phyloP scores from a whole-genome alignment of 2,329 filamentous ascomycete species.

The Penicillium sp. region DNA sequence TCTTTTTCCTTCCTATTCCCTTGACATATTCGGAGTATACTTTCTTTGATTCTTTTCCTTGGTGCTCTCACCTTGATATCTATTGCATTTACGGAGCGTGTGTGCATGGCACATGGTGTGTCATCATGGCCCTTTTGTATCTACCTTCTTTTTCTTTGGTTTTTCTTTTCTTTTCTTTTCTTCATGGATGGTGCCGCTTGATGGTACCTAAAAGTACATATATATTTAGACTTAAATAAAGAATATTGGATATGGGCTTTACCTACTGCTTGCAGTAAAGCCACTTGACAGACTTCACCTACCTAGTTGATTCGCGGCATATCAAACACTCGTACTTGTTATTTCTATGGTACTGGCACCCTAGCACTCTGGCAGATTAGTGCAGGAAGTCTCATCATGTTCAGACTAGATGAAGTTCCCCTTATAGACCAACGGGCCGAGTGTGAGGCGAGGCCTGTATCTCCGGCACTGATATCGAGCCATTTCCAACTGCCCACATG shows the following conservation, averaged over 20 bases:
- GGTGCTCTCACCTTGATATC: constrained; percentile 10
- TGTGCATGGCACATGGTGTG: constrained; percentile 9
- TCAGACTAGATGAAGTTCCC: no score
- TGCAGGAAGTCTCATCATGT: no score
- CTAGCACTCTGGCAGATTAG: no score
- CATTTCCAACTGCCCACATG: no score
- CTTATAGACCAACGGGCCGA: no score
- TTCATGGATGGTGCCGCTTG: not conserved
- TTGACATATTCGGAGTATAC: not conserved
- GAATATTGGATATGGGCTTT: not conserved
- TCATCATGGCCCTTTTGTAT: constrained; percentile 8
- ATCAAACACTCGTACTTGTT: no score
- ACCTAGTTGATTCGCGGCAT: no score
- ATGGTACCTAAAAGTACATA: not conserved
- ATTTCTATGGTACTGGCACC: no score
- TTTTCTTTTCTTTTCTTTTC: not conserved
- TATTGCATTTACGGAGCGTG: constrained; percentile 33
- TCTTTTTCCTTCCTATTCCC: not conserved
- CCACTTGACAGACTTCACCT: no score
- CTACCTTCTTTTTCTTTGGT: not conserved
- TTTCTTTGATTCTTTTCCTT: constrained; percentile 9
- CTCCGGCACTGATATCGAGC: no score
- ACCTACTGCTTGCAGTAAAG: no score
- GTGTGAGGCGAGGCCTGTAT: no score
- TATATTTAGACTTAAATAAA: not conserved